Percentiles rank a stretch among this genome's conserved stretches.
Evolutionary conservation across 2,329 filamentous ascomycete species (phyloP).

Genomic region (Neofusicoccum laricinum): DNA sequence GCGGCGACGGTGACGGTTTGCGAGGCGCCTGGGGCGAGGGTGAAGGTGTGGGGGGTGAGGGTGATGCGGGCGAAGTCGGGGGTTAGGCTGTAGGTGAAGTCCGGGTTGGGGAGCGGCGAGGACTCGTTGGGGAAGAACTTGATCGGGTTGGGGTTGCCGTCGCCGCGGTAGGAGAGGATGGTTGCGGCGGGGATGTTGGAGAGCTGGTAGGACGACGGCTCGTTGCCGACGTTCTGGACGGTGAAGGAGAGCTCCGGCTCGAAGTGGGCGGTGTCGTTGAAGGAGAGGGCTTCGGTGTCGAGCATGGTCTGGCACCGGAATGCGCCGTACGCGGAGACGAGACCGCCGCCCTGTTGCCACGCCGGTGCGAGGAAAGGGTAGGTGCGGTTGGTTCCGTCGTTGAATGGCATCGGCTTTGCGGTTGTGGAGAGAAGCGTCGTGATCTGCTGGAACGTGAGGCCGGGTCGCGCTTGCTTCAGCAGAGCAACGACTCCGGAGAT

Average conservation of each 20-base stretch:
- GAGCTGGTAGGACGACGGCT: not conserved
- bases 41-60: not conserved
- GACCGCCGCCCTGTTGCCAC: not conserved
- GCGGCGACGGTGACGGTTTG: not conserved
- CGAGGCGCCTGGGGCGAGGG: not conserved
- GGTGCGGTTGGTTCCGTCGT: not conserved
- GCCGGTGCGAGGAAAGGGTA: not conserved
- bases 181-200: not conserved
- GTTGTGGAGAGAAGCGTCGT: not conserved
- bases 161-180: not conserved
- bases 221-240: not conserved
- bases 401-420: not conserved
- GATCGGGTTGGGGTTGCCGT: not conserved
- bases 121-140: not conserved
- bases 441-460: not conserved
- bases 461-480: not conserved
- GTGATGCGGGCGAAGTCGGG: not conserved
- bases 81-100: not conserved
- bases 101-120: not conserved
- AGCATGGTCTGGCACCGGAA: not conserved
- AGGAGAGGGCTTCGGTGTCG: not conserved
- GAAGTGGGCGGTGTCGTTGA: not conserved
- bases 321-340: not conserved
- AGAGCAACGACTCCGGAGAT: not conserved
- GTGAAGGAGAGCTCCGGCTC: not conserved